Percentiles rank a stretch among this genome's conserved stretches.
phyloP scores from a whole-genome alignment of 176 grass and related monocot species.

The Aegilops tauschii region DNA sequence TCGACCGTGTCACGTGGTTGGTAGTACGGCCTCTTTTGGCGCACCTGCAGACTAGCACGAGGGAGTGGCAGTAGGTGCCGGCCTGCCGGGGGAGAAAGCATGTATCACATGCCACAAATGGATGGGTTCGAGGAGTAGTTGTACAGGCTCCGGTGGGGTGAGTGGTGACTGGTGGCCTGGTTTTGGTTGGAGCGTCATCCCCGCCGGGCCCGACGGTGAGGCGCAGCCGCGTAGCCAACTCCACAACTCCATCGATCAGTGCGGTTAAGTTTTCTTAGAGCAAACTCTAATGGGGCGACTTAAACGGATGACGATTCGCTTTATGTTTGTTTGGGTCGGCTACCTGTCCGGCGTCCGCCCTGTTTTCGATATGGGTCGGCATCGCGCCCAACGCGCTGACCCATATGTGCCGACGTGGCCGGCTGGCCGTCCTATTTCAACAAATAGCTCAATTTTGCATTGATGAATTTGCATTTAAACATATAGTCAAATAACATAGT shows the following conservation, averaged over 20 bases:
- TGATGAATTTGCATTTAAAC: too few species aligned
- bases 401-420: too few species aligned
- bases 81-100: background rate
- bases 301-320: too few species aligned
- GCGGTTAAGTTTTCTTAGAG: background rate
- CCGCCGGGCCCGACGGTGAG: background rate
- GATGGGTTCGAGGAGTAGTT: background rate
- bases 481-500: too few species aligned
- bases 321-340: too few species aligned
- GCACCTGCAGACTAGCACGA: background rate
- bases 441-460: too few species aligned
- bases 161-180: background rate
- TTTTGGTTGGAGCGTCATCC: background rate
- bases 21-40: background rate
- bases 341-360: too few species aligned
- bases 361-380: too few species aligned
- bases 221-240: background rate
- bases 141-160: background rate
- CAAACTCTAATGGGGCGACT: too few species aligned
- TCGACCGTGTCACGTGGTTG: constrained; percentile 13
- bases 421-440: too few species aligned
- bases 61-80: background rate
- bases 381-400: too few species aligned
- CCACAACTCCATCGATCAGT: background rate
- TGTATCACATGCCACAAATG: constrained; percentile 43